Conservation (phyloP, 345 rosid genomes). For the Rubroshorea leprosula region DNA sequence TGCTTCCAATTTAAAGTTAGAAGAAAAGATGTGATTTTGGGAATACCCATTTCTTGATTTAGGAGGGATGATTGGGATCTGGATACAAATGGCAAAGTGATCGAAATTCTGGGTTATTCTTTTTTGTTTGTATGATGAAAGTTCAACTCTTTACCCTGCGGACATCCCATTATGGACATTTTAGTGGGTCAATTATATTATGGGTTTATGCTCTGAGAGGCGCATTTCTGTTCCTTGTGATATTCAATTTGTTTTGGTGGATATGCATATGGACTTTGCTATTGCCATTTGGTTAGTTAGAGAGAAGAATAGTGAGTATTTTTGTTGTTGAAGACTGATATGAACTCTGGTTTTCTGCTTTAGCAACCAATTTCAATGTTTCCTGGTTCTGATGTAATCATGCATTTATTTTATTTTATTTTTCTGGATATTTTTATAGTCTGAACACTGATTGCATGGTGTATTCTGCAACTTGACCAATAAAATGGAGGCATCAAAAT, state of each 20-base stretch:
- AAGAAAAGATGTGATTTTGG: conserved; percentile 10
- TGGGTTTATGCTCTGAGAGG: conserved; percentile 6
- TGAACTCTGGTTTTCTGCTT: not conserved
- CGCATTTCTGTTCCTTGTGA: conserved; percentile 2
- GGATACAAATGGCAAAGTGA: conserved; percentile 10
- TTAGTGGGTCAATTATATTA: not conserved
- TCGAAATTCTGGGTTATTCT: too few relatives aligned
- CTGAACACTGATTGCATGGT: too few relatives aligned
- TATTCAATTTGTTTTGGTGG: conserved; percentile 1
- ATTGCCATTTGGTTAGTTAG: not conserved
- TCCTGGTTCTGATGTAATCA: too few relatives aligned
- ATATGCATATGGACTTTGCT: conserved; percentile 9
- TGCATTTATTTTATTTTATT: too few relatives aligned
- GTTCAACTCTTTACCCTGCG: too few relatives aligned
- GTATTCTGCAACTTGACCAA: too few relatives aligned
- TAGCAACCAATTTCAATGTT: not conserved
- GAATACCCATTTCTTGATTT: conserved; percentile 11
- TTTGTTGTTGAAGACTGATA: not conserved
- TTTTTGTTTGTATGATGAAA: too few relatives aligned
- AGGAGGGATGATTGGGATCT: conserved; percentile 24
- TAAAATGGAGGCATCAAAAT: too few relatives aligned
- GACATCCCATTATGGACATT: too few relatives aligned
- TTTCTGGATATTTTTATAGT: too few relatives aligned
- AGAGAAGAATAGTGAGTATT: not conserved
- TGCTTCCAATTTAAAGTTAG: conserved; percentile 12